Percentiles rank a stretch among this genome's conserved stretches.
These are phyloP conservation scores for Aspergillus tubingensis DNA, from an alignment of 2,329 filamentous ascomycete species.

Conservation along the genomic window DNA sequence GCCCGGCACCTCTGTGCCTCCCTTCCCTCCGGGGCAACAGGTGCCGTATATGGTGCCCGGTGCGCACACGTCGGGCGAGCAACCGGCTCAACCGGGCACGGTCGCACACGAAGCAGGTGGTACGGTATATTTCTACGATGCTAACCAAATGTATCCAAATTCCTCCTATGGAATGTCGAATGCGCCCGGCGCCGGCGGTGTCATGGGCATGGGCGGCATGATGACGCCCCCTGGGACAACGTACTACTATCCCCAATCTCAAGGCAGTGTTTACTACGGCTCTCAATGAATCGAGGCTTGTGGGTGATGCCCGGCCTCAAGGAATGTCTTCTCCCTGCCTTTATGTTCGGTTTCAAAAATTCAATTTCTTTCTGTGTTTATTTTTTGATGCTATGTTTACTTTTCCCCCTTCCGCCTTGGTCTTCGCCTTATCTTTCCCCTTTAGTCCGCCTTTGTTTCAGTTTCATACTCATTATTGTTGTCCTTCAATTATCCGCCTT, in stretches of 20 bases:
- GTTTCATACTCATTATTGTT: constrained; percentile 17
- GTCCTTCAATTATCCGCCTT: constrained; percentile 19
- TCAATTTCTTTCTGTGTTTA: constrained; percentile 14
- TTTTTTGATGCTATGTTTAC: constrained; percentile 16
- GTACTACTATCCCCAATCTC: constrained; percentile 59
- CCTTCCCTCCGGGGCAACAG: constrained; percentile 60
- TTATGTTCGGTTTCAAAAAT: neutral
- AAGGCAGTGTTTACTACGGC: constrained; percentile 64
- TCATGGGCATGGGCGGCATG: constrained; percentile 76
- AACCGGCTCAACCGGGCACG: constrained; percentile 53
- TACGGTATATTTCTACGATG: constrained; percentile 93
- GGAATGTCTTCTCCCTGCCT: neutral
- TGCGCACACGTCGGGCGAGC: constrained; percentile 35
- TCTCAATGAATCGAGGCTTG: constrained; percentile 24
- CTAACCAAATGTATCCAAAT: constrained; percentile 63
- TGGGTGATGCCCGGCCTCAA: neutral
- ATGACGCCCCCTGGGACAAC: constrained; percentile 63
- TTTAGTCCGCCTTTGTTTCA: constrained; percentile 20
- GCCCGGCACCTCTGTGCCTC: constrained; percentile 52
- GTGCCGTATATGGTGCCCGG: constrained; percentile 38
- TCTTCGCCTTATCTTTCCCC: constrained; percentile 25
- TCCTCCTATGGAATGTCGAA: constrained; percentile 55
- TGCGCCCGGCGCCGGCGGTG: constrained; percentile 53
- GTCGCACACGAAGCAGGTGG: constrained; percentile 89
- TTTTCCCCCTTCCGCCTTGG: constrained; percentile 10